Evolutionary conservation across 441 rosid species (phyloP), one percentile per base, ranked within the genome.

Genomic region (Populus hybrid): DNA sequence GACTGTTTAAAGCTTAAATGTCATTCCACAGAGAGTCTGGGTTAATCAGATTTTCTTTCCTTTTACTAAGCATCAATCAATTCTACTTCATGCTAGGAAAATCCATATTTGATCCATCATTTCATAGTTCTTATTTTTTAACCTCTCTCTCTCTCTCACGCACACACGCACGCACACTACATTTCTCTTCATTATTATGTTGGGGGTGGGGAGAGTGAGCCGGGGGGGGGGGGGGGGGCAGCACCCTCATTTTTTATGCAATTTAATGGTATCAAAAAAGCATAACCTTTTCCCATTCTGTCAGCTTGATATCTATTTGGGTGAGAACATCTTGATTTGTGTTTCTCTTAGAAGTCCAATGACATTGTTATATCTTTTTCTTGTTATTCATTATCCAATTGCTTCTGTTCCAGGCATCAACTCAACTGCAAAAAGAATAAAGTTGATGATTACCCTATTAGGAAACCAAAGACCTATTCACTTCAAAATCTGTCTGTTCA

Each of bases 401-500:
- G 73, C 75, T 76, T 81, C 73, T 78, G 80, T 84, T 80, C 69
- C 87, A 97, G 99, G 90, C 81, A 88, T 90, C 88, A 90, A 86
- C 88, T 93, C 76, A 87, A 85, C 82, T 77, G 86, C 89, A 92
- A 87, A 88, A 93, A 85, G 85, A 88, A 85, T 71, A 93, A 90
- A 87, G 90, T 63, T 73, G 95, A 92, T 79, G 88, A 88, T 63
- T 75, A 66, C 77, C 81, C 87, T 20, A 21, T 35, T 63, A 79
- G 82, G 64, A 95, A 92, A 77, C 78, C 84, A 73, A 83, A 65
- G 42, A 73, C 82, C 65, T 87, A 84, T 83, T 81, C 88, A 6
- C 76, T 83, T 78, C 90, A 90, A 79, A 5, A 40, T 67, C 79
- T 93, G 70, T 75, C 23, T 69, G 65, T 2, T 66, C 81, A 81